phyloP scores from a whole-genome alignment of 768 basidiomycete genomes.

The Solioccasus polychromus region DNA sequence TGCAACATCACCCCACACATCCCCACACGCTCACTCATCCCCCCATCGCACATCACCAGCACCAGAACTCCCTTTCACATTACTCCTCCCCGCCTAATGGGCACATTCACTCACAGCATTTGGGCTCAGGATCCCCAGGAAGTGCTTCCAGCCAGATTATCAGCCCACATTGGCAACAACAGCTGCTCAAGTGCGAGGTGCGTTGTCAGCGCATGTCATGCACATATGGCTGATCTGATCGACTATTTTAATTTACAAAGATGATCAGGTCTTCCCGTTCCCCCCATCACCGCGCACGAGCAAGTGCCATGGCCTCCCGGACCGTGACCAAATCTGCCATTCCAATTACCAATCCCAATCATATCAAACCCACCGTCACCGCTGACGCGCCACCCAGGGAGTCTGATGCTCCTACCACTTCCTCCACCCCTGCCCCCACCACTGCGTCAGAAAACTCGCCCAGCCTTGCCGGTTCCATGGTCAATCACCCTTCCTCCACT shows the following conservation, averaged over 20 bases:
- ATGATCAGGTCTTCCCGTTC: slow-evolving; percentile 82
- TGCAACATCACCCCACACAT: slow-evolving; percentile 62
- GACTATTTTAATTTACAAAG: slow-evolving; percentile 38
- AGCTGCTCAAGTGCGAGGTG: slow-evolving; percentile 90
- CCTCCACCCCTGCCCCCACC: slow-evolving; percentile 30
- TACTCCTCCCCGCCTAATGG: slow-evolving; percentile 78
- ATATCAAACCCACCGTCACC: slow-evolving; percentile 43
- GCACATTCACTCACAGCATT: slow-evolving; percentile 55
- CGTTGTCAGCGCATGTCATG: slow-evolving; percentile 35
- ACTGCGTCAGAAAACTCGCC: slow-evolving; percentile 36
- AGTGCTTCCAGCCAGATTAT: slow-evolving; percentile 58
- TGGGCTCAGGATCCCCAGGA: slow-evolving; percentile 59
- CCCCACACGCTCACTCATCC: slow-evolving; percentile 48
- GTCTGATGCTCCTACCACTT: slow-evolving; percentile 27
- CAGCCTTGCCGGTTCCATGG: slow-evolving; percentile 29
- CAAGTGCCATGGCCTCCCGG: slow-evolving; percentile 92
- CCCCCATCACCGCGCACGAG: slow-evolving; percentile 91
- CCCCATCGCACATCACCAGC: slow-evolving; percentile 64
- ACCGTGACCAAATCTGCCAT: slow-evolving; percentile 85
- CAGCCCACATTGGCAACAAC: slow-evolving; percentile 88
- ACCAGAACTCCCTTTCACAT: slow-evolving; percentile 77
- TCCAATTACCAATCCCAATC: slow-evolving; percentile 88
- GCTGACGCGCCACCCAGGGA: slow-evolving; percentile 29
- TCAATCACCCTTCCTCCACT: slow-evolving; percentile 72
- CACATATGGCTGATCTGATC: slow-evolving; percentile 19